phyloP scores from a whole-genome alignment of 768 basidiomycete genomes.

The Psilocybe tampanensis region DNA sequence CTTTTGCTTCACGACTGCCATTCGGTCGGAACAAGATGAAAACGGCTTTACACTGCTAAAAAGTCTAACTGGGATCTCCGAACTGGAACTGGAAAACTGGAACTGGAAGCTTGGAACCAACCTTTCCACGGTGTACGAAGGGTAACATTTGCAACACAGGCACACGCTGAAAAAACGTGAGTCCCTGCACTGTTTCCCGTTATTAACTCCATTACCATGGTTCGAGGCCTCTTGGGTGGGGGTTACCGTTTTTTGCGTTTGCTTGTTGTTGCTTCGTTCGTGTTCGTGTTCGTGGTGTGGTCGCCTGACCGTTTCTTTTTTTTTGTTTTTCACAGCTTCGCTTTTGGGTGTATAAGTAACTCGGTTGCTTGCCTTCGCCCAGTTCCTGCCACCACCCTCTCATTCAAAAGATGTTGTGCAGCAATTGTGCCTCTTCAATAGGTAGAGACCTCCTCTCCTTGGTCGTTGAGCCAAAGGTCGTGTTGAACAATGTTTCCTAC shows the following conservation, averaged over 20 bases:
- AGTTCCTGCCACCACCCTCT: too few species aligned
- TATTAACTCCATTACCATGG: conserved; percentile 1
- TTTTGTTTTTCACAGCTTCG: neutral
- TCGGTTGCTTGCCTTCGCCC: too few species aligned
- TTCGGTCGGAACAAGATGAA: conserved; percentile 8
- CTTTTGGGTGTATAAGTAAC: neutral
- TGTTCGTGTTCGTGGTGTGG: neutral
- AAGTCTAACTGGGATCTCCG: too few species aligned
- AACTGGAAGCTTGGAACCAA: too few species aligned
- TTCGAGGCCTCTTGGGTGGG: neutral
- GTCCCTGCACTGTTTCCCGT: conserved; percentile 2
- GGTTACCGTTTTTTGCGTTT: too few species aligned
- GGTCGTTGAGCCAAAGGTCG: too few species aligned
- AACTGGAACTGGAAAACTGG: too few species aligned
- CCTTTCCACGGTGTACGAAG: conserved; percentile 14
- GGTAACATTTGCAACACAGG: neutral
- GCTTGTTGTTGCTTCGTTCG: too few species aligned
- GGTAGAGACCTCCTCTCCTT: neutral
- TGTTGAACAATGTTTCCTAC: neutral
- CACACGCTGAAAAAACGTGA: conserved; percentile 12
- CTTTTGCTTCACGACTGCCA: neutral
- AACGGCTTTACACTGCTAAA: conserved; percentile 1
- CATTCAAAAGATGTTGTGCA: conserved; percentile 1
- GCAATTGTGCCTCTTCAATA: neutral
- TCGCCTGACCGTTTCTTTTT: neutral